phyloP scores from a whole-genome alignment of 1,284 basidiomycete genomes.

The Irpex sp. region DNA sequence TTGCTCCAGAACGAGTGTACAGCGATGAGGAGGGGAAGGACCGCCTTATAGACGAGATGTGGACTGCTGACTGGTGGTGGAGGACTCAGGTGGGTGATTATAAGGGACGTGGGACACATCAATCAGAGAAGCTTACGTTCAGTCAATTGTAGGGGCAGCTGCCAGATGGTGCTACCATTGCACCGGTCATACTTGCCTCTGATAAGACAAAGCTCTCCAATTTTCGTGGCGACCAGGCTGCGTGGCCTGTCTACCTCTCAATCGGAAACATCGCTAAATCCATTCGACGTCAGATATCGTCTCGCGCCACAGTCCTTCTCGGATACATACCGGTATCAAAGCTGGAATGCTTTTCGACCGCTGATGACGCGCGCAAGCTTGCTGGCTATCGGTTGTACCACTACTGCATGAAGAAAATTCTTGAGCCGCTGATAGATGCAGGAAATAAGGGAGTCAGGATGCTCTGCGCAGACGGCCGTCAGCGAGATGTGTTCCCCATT shows the following conservation, averaged over 20 bases:
- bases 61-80: constrained; percentile 35
- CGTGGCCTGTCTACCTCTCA: constrained; percentile 32
- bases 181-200: constrained; percentile 26
- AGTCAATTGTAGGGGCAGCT: constrained; percentile 13
- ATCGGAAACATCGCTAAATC: constrained; percentile 30
- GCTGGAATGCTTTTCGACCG: constrained; percentile 24
- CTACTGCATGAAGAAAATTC: constrained; percentile 29
- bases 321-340: constrained; percentile 33
- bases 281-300: constrained; percentile 23
- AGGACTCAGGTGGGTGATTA: constrained; percentile 27
- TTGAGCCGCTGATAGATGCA: constrained; percentile 25
- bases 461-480: constrained; percentile 28
- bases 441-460: constrained; percentile 29
- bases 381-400: constrained; percentile 32
- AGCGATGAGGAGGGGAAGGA: constrained; percentile 15
- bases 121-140: too few relatives aligned
- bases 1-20: constrained; percentile 29
- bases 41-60: constrained; percentile 27
- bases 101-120: too few relatives aligned
- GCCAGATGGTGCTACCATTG: constrained; percentile 24
- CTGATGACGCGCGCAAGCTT: constrained; percentile 15
- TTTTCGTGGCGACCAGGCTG: constrained; percentile 26
- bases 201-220: constrained; percentile 25
- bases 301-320: constrained; percentile 28
- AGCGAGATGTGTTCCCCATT: constrained; percentile 28